Evolutionary conservation across 306 rosid species (phyloP).

Genomic region (Sophora flavescens): DNA sequence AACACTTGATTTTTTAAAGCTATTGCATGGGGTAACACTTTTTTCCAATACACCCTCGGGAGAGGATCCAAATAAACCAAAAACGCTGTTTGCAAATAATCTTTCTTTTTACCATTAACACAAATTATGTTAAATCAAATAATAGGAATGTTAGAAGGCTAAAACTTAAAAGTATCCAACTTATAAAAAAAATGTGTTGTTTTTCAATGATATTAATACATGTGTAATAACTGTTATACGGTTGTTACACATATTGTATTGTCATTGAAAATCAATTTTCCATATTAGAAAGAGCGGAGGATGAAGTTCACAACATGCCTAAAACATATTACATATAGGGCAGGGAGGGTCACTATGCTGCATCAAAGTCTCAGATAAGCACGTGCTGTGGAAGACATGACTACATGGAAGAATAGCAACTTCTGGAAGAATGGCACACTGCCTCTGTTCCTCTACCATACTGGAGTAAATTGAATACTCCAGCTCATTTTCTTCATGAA

Average conservation of each 20-base stretch:
- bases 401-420: constrained; percentile 35
- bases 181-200: no score
- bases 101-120: not conserved
- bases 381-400: constrained; percentile 34
- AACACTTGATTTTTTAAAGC: no score
- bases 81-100: not conserved
- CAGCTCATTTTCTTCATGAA: not conserved
- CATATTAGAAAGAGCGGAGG: not conserved
- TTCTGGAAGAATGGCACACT: constrained; percentile 6
- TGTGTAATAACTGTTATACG: no score
- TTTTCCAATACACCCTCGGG: no score
- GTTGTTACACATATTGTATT: no score
- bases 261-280: no score
- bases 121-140: not conserved
- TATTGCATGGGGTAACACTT: no score
- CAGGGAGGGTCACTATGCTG: constrained; percentile 21
- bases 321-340: constrained; percentile 4
- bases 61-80: no score
- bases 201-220: no score
- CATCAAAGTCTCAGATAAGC: not conserved
- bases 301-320: not conserved
- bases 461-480: not conserved
- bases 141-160: not conserved
- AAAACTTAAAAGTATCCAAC: no score
- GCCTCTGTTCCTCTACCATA: not conserved